Conservation (phyloP, 371 early-diverging fungal species). For the Chytridiales sp. region DNA sequence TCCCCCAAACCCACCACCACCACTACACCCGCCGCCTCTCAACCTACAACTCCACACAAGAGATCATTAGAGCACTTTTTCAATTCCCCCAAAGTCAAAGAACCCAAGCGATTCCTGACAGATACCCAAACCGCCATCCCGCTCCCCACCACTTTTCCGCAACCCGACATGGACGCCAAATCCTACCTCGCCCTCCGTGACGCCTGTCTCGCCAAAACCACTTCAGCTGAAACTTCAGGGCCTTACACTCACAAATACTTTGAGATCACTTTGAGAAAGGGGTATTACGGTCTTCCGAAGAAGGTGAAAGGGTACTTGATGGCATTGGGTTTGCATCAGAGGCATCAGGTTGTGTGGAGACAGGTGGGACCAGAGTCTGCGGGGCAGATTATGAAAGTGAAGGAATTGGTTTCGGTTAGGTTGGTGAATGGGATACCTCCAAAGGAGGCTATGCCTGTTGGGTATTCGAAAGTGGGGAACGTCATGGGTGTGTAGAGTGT, state of each 20-base stretch:
- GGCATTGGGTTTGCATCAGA: constrained; percentile 32
- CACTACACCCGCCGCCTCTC: neutral
- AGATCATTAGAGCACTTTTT: too few species aligned
- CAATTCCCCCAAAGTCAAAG: neutral
- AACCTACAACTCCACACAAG: neutral
- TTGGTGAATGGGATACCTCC: constrained; percentile 44
- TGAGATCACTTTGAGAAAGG: constrained; percentile 39
- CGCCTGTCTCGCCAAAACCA: constrained; percentile 4
- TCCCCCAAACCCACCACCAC: constrained; percentile 3
- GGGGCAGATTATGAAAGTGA: constrained; percentile 31
- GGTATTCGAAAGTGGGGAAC: constrained; percentile 37
- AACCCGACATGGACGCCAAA: constrained; percentile 6
- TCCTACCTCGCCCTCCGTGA: constrained; percentile 1
- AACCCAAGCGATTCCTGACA: constrained; percentile 26
- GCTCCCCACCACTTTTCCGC: constrained; percentile 40
- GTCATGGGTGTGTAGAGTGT: too few species aligned
- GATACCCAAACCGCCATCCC: constrained; percentile 41
- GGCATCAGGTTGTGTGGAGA: constrained; percentile 45
- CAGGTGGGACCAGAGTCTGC: constrained; percentile 28
- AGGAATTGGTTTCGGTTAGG: constrained; percentile 42
- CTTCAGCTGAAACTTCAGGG: constrained; percentile 9
- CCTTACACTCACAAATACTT: constrained; percentile 41
- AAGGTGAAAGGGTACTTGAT: constrained; percentile 18
- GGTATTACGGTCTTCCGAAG: constrained; percentile 36
- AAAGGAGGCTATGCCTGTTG: constrained; percentile 20